Conservation (phyloP, 2,329 filamentous ascomycete genomes). For the Didymella keratinophila region DNA sequence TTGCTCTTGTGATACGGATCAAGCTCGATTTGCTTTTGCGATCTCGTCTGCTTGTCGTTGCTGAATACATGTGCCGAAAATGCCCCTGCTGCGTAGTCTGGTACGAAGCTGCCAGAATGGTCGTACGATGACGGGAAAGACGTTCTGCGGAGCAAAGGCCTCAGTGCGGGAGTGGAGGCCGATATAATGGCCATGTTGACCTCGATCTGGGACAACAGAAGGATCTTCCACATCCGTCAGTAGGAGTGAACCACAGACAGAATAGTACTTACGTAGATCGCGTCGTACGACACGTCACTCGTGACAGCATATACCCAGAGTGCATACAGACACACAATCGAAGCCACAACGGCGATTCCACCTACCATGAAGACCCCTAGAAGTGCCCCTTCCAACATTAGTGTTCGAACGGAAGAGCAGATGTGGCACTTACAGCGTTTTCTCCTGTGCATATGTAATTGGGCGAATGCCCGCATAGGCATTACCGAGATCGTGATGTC, state of each 20-base stretch:
- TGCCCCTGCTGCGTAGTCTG: neutral
- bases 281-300: neutral
- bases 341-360: neutral
- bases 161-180: neutral
- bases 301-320: slow-evolving; percentile 3
- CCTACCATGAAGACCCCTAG: slow-evolving; percentile 3
- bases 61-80: too few species aligned
- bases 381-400: slow-evolving; percentile 9
- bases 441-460: neutral
- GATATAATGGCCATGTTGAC: neutral
- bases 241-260: too few species aligned
- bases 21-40: too few species aligned
- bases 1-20: too few species aligned
- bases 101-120: neutral
- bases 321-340: neutral
- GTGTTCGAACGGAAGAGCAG: too few species aligned
- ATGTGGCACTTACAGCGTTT: too few species aligned
- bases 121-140: slow-evolving; percentile 3
- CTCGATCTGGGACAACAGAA: slow-evolving; percentile 2
- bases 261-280: too few species aligned
- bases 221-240: too few species aligned
- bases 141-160: neutral
- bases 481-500: too few species aligned
- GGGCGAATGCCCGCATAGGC: too few species aligned
- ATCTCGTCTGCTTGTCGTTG: too few species aligned